Evolutionary conservation across 1,284 basidiomycete genomes (phyloP), one percentile per base, ranked within the genome.

Genomic region (Rhodotorula sp.): DNA sequence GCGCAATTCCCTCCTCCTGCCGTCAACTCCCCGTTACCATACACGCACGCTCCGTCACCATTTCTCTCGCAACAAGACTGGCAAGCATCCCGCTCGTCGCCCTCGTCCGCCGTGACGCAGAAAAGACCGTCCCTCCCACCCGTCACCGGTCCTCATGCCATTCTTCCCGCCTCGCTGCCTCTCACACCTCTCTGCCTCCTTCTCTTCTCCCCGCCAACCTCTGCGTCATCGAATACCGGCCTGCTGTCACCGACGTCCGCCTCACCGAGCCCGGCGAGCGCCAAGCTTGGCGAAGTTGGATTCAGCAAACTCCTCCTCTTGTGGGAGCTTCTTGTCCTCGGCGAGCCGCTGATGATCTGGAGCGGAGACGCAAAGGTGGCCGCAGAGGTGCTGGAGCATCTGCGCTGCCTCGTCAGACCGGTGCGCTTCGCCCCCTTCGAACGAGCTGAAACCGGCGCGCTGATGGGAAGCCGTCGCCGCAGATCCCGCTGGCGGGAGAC

Each of bases 261-360:
- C 15, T 53, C 60, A 24, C n/a, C 30, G 0, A 7, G 20, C 2
- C 9, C 46, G 40, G 47, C 20, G 4, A 48, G 9, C 18, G 26
- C 31, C 24, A 48, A 60, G 16, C 22, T 48, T 0, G 78, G 77
- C 26, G 58, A 67, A 9, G 55, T 77, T 10, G 67, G 68, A 13
- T 72, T 72, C 47, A 62, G 70, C 22, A 66, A 70, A 24, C 47
- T 78, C 15, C 94, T 92, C 90, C 89, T 92, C 3, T 85, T 96
- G 64, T 96, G 94, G 93, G 93, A 96, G 80, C 92, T 92, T 68
- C 82, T 95, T 2, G 84, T 94, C 0, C 83, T 96, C 13, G 90
- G 88, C 68, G 93, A 96, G 77, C 94, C 94, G 0, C 85, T 99
- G 13, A 81, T 98, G 8, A 84, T 98, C 26, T 94, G 91, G 72